Conservation (phyloP, 352 stramenopile species). For the Pythium utonaiense region DNA sequence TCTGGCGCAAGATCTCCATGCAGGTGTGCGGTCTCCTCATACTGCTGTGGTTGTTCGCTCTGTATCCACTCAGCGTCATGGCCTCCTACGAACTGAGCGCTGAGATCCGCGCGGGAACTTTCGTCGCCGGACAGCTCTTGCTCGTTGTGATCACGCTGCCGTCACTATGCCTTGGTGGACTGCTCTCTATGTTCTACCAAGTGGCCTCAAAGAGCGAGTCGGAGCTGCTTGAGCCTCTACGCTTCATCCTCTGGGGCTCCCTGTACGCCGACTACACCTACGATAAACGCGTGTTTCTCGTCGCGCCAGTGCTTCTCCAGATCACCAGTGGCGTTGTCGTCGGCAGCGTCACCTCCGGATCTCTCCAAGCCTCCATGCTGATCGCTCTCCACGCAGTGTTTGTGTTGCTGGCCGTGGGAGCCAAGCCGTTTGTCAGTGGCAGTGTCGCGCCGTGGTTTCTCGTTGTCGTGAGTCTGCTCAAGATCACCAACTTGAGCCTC, state of each 20-base stretch:
- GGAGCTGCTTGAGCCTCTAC: slow-evolving; percentile 19
- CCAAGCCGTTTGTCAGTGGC: slow-evolving; percentile 17
- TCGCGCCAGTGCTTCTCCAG: slow-evolving; percentile 21
- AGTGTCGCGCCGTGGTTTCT: slow-evolving; percentile 17
- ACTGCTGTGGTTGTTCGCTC: slow-evolving; percentile 19
- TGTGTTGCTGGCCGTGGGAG: slow-evolving; percentile 13
- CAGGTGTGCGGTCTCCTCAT: slow-evolving; percentile 23
- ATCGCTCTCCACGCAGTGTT: slow-evolving; percentile 22
- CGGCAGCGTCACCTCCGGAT: not conserved
- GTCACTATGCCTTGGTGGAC: slow-evolving; percentile 9
- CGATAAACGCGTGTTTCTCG: slow-evolving; percentile 25
- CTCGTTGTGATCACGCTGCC: slow-evolving; percentile 3
- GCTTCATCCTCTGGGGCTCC: slow-evolving; percentile 21
- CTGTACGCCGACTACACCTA: slow-evolving; percentile 29
- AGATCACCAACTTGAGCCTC: slow-evolving; percentile 18
- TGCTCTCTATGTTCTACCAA: slow-evolving; percentile 13
- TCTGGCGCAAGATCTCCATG: slow-evolving; percentile 22
- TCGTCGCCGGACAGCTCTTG: slow-evolving; percentile 6
- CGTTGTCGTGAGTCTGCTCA: slow-evolving; percentile 17
- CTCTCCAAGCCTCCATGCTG: slow-evolving; percentile 18
- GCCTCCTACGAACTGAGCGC: slow-evolving; percentile 25
- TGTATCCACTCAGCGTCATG: slow-evolving; percentile 25
- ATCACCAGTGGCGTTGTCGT: slow-evolving; percentile 26
- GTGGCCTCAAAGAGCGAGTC: slow-evolving; percentile 6
- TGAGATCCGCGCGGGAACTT: slow-evolving; percentile 6